Conservation (phyloP, 805 yeast species). For the Starmerella stigmatis region DNA sequence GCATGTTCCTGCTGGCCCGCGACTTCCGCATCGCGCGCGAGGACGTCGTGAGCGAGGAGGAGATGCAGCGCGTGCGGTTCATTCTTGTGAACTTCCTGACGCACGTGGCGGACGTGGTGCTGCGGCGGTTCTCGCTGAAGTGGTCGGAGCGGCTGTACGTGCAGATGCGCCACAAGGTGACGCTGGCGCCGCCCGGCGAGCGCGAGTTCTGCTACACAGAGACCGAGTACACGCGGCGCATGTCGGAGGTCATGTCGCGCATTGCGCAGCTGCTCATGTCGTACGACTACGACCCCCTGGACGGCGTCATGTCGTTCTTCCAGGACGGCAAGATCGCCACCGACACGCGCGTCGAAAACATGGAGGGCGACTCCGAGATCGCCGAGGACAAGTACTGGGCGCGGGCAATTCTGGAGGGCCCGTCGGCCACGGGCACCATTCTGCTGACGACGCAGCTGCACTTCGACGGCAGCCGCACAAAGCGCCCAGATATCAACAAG, state of each 20-base stretch:
- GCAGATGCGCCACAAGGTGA: slow-evolving; percentile 29
- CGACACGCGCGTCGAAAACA: slow-evolving; percentile 9
- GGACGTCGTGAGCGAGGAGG: slow-evolving; percentile 31
- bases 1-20: slow-evolving; percentile 48
- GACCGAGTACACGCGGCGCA: slow-evolving; percentile 23
- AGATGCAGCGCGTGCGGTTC: slow-evolving; percentile 45
- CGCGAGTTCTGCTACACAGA: slow-evolving; percentile 28
- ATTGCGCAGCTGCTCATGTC: slow-evolving; percentile 46
- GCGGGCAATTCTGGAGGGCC: slow-evolving; percentile 18
- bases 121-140: slow-evolving; percentile 27
- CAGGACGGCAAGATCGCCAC: neutral
- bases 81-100: slow-evolving; percentile 55
- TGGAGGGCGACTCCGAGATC: slow-evolving; percentile 15
- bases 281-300: slow-evolving; percentile 50
- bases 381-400: slow-evolving; percentile 17
- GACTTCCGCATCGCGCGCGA: slow-evolving; percentile 37
- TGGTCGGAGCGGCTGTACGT: slow-evolving; percentile 30
- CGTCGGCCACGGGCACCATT: slow-evolving; percentile 30
- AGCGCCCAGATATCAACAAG: slow-evolving; percentile 5
- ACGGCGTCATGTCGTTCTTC: slow-evolving; percentile 5
- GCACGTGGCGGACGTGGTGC: slow-evolving; percentile 37
- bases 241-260: slow-evolving; percentile 34
- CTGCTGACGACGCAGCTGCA: slow-evolving; percentile 29
- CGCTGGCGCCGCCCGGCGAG: slow-evolving; percentile 23
- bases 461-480: slow-evolving; percentile 23